A percentile compares a stretch with the other conserved stretches of the same genome.
phyloP scores from a whole-genome alignment of 1,284 basidiomycete genomes.

The Erythrobasidium hasegawianum region DNA sequence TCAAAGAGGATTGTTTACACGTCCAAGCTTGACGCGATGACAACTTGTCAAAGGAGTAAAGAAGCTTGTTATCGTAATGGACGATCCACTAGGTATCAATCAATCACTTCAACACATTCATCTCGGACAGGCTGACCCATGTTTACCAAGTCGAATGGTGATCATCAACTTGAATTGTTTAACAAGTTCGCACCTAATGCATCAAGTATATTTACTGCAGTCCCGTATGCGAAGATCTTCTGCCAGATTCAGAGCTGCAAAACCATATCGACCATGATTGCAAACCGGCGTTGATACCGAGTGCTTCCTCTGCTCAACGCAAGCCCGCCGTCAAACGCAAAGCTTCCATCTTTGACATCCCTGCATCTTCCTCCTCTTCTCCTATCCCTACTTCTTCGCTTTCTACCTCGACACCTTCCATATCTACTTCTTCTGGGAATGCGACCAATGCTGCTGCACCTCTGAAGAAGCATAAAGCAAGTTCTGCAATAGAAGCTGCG shows the following conservation, averaged over 20 bases:
- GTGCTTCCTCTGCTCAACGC: no score
- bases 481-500: slow-evolving; percentile 39
- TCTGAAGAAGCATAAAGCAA: slow-evolving; percentile 27
- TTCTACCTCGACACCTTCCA: slow-evolving; percentile 3
- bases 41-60: no score
- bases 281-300: background rate
- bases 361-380: background rate
- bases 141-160: no score
- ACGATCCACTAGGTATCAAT: no score
- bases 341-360: slow-evolving; percentile 7
- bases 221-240: slow-evolving; percentile 25
- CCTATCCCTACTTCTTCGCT: background rate
- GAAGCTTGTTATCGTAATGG: no score
- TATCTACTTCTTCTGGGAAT: background rate
- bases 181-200: no score
- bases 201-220: background rate
- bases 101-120: no score
- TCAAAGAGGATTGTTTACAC: no score
- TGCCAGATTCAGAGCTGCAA: slow-evolving; percentile 1
- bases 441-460: background rate
- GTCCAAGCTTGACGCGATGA: no score
- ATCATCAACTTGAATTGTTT: no score
- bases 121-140: no score
- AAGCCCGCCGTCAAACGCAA: slow-evolving; percentile 1
- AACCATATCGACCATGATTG: slow-evolving; percentile 2